phyloP scores from a whole-genome alignment of 306 rosid species.

The Nissolia schottii region DNA sequence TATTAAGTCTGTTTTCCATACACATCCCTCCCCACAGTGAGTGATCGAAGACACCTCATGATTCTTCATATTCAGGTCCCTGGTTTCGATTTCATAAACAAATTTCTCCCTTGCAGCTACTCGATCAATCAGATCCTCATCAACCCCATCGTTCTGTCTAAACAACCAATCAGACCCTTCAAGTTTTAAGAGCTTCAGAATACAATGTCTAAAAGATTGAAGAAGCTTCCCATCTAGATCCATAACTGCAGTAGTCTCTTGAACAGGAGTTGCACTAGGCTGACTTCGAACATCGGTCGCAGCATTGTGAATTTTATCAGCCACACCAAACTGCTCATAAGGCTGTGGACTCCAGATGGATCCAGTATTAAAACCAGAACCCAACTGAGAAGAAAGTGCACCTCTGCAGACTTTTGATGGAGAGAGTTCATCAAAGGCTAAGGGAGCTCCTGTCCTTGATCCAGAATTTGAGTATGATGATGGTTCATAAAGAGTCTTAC shows the following conservation, averaged over 20 bases:
- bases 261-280: slow-evolving; percentile 37
- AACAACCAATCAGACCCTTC: slow-evolving; percentile 97
- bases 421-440: slow-evolving; percentile 75
- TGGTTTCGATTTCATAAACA: slow-evolving; percentile 61
- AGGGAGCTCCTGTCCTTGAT: slow-evolving; percentile 50
- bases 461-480: slow-evolving; percentile 42
- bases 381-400: slow-evolving; percentile 53
- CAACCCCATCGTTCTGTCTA: slow-evolving; percentile 80
- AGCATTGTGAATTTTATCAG: slow-evolving; percentile 40
- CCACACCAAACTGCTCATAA: slow-evolving; percentile 85
- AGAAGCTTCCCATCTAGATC: slow-evolving; percentile 76
- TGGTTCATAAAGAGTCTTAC: slow-evolving; percentile 39
- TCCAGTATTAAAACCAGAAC: slow-evolving; percentile 52
- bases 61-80: slow-evolving; percentile 12
- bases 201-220: slow-evolving; percentile 73
- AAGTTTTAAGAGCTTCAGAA: slow-evolving; percentile 69
- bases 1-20: slow-evolving; percentile 75
- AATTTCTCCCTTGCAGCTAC: slow-evolving; percentile 90
- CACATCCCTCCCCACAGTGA: slow-evolving; percentile 90
- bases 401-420: slow-evolving; percentile 49
- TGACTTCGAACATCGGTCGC: slow-evolving; percentile 14
- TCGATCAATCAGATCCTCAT: slow-evolving; percentile 80
- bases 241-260: slow-evolving; percentile 48
- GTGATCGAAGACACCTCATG: slow-evolving; percentile 13
- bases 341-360: slow-evolving; percentile 93